Conservation (phyloP, 2,329 filamentous ascomycete genomes). For the Venturia oleaginea region DNA sequence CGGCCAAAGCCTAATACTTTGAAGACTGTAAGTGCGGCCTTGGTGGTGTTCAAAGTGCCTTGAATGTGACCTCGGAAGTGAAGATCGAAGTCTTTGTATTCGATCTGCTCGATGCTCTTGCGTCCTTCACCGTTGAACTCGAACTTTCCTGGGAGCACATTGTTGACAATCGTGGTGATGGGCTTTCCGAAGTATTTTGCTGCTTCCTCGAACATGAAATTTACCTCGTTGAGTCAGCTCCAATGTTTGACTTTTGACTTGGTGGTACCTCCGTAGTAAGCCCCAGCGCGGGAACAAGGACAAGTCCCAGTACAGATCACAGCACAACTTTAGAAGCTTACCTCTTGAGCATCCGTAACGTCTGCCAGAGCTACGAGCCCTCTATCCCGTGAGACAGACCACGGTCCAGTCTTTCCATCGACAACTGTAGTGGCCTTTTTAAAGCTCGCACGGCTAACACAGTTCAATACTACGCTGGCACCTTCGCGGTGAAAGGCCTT, state of each 20-base stretch:
- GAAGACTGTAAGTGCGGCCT: neutral
- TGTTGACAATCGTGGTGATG: neutral
- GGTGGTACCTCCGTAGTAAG: too few species aligned
- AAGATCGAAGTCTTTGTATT: neutral
- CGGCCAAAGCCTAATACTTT: neutral
- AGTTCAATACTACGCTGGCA: neutral
- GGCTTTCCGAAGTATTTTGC: neutral
- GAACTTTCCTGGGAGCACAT: neutral
- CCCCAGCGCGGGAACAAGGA: too few species aligned
- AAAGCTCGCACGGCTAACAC: neutral
- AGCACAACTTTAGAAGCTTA: neutral
- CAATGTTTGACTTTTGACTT: neutral
- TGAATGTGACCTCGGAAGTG: neutral
- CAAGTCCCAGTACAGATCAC: too few species aligned
- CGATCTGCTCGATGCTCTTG: neutral
- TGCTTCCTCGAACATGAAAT: neutral
- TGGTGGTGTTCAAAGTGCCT: neutral
- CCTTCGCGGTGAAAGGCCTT: neutral
- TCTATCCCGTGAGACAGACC: neutral
- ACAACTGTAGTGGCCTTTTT: neutral
- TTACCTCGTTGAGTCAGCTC: neutral
- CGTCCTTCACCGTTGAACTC: neutral
- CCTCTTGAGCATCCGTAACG: neutral
- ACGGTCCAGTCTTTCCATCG: neutral
- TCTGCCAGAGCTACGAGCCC: neutral